Evolutionary conservation across 1,139 yeast species (phyloP).

Genomic region (Saccharomyces hybrid): DNA sequence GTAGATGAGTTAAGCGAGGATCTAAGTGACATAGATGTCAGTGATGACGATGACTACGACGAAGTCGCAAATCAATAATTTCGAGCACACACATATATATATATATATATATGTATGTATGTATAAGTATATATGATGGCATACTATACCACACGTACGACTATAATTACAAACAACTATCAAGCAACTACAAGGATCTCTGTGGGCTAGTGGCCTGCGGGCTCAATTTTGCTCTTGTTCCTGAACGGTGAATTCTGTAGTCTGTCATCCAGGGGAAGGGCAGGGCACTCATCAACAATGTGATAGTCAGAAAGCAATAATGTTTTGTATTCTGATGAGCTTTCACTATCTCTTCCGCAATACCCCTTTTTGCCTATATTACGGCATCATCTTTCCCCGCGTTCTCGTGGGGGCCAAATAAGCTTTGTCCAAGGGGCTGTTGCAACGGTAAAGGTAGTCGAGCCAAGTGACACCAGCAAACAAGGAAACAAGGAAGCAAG

Average conservation of each 20-base stretch:
- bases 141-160: neutral
- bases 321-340: neutral
- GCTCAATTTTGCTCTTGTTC: neutral
- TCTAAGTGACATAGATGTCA: constrained; percentile 37
- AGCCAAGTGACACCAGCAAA: neutral
- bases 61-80: neutral
- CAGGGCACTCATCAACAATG: neutral
- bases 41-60: constrained; percentile 37
- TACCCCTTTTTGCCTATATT: neutral
- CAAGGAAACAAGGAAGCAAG: neutral
- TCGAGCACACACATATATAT: neutral
- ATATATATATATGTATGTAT: neutral
- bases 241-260: neutral
- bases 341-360: neutral
- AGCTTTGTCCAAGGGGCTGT: neutral
- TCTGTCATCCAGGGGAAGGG: neutral
- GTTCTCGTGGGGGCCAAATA: neutral
- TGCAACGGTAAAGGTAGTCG: neutral
- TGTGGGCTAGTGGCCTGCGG: neutral
- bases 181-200: neutral
- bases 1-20: constrained; percentile 32
- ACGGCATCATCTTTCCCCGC: constrained; percentile 1
- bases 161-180: neutral
- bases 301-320: neutral
- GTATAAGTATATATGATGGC: too few species aligned